These are phyloP conservation scores for Kodamaea sp. DNA, from an alignment of 1,139 yeast genomes.

Conservation along the genomic window DNA sequence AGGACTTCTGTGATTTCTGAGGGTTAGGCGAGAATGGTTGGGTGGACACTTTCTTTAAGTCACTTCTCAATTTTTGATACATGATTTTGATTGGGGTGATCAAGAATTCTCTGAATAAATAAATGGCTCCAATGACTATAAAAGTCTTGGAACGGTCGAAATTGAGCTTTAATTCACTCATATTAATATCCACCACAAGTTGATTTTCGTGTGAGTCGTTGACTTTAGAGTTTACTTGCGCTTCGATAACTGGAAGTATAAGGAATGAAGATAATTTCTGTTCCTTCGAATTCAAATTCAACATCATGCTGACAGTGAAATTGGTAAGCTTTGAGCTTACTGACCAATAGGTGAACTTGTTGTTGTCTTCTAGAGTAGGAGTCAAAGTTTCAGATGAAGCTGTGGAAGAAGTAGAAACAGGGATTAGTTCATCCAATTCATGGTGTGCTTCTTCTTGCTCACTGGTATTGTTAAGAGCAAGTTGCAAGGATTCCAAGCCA, in stretches of 20 bases:
- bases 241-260: conserved; percentile 20
- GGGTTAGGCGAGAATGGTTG: conserved; percentile 5
- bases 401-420: conserved; percentile 10
- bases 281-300: conserved; percentile 20
- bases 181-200: conserved; percentile 28
- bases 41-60: conserved; percentile 21
- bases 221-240: conserved; percentile 17
- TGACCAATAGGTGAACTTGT: conserved; percentile 21
- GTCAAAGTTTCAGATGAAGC: conserved; percentile 29
- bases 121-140: conserved; percentile 53
- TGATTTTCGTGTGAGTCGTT: conserved; percentile 19
- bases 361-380: conserved; percentile 8
- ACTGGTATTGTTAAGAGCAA: conserved; percentile 13
- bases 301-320: conserved; percentile 21
- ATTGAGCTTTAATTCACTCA: conserved; percentile 33
- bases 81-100: conserved; percentile 34
- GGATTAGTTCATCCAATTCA: conserved; percentile 3
- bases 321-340: conserved; percentile 14
- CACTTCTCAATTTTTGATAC: conserved; percentile 25
- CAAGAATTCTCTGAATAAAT: conserved; percentile 50
- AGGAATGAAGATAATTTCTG: conserved; percentile 13
- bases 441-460: conserved; percentile 2
- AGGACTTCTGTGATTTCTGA: conserved; percentile 1
- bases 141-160: conserved; percentile 54
- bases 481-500: conserved; percentile 12